Conservation (phyloP, 2,329 filamentous ascomycete species). For the Clonostachys rhizophaga region DNA sequence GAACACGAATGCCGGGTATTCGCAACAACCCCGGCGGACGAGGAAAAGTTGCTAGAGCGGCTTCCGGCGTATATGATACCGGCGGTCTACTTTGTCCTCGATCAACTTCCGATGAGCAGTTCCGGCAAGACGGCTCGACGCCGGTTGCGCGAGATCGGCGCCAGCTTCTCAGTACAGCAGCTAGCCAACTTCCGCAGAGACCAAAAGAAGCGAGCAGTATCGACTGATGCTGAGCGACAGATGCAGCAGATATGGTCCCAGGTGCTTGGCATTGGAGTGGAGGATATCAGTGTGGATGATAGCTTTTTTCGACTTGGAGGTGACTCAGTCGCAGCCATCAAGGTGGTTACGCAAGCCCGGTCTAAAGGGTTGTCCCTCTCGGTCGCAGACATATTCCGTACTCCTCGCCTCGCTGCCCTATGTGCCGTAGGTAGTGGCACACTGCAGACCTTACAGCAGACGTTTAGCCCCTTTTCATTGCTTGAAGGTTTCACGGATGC, state of each 20-base stretch:
- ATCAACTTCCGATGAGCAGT: conserved; percentile 5
- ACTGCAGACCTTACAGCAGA: conserved; percentile 8
- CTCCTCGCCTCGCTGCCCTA: conserved; percentile 1
- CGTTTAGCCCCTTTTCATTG: conserved; percentile 2
- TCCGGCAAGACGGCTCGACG: conserved; percentile 9
- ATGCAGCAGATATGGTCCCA: conserved; percentile 4
- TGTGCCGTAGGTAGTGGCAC: neutral
- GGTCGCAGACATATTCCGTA: conserved; percentile 1
- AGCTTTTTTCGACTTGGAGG: conserved; percentile 14
- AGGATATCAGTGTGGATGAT: conserved; percentile 6
- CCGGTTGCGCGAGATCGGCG: conserved; percentile 1
- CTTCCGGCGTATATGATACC: conserved; percentile 29
- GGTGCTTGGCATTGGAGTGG: conserved; percentile 3
- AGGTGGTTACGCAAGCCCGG: neutral
- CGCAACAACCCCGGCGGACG: conserved; percentile 22
- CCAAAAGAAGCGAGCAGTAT: conserved; percentile 23
- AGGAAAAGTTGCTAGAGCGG: conserved; percentile 23
- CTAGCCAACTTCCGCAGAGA: neutral
- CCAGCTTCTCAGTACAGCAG: neutral
- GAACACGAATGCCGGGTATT: conserved; percentile 13
- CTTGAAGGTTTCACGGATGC: conserved; percentile 13
- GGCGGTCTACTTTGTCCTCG: conserved; percentile 15
- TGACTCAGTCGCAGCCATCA: conserved; percentile 12
- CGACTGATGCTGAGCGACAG: neutral
- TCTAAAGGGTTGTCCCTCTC: neutral